Base-by-base conservation (phyloP, 768 basidiomycete species). In the Tricholoma bakamatsutake region DNA sequence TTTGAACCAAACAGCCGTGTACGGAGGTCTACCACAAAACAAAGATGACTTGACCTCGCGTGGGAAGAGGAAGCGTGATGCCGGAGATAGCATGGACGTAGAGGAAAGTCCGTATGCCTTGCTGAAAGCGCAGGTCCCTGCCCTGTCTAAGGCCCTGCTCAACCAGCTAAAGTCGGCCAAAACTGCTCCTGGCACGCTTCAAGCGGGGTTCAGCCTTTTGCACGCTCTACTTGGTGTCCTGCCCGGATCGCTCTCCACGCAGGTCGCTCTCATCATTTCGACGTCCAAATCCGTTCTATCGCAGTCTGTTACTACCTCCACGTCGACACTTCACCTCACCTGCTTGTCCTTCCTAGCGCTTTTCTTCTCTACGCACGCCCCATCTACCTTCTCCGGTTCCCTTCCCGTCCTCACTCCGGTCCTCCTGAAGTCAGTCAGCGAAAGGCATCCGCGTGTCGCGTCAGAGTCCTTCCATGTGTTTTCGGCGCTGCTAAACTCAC, bases 401-500 rank as follows among this genome's bases (percentile, higher is more conserved):
- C 77, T 98, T n/a, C 71, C 84, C 1, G 74, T 74, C 13, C 74
- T 98, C 35, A 86, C 86, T 0, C 84, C 89, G 1, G 81, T 85
- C 12, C 80, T 98, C 37, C 80, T 94, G 40, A 83, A 82, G 54
- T 83, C 86, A 9, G 75, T 91, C 47, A 73, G 74, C 17, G 94
- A 98, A 69, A 85, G 87, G 61, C 24, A 45, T 27, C 95, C 95
- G 34, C 86, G 93, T 57, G 82, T 98, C 57, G 87, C 85, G 5
- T 85, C 93, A 2, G 93, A 95, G 64, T 81, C 93, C 0, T 93
- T 98, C 79, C 82, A 84, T 35, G 88, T 87, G 1, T 93, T 92
- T 63, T 92, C 93, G 2, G 79, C 93, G 1, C 74, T 99, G 6
- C 77, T 97, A 30, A 85, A 81, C 59, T 80, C 89, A 2, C 72